Evolutionary conservation across 805 yeast genomes (phyloP).

Genomic region (Yarrowia osloensis): DNA sequence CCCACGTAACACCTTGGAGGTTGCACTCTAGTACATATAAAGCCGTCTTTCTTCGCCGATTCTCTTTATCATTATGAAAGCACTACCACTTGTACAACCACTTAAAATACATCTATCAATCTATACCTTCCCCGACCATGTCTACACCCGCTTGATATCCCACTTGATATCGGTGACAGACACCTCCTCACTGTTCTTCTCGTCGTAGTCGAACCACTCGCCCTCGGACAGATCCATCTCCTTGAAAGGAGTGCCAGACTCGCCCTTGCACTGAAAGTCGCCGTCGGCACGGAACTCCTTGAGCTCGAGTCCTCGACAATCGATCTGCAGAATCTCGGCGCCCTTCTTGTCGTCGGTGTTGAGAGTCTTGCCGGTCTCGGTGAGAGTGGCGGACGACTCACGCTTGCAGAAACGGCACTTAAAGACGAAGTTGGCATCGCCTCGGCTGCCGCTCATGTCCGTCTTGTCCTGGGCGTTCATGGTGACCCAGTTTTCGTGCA

Average conservation of each 20-base stretch:
- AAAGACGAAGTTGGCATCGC: conserved; percentile 81
- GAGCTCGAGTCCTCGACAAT: conserved; percentile 82
- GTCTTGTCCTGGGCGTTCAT: conserved; percentile 49
- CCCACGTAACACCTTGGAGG: background rate
- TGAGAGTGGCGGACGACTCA: conserved; percentile 42
- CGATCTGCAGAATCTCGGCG: conserved; percentile 62
- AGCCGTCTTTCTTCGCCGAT: no score
- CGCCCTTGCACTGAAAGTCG: conserved; percentile 57
- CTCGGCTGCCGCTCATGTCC: conserved; percentile 64
- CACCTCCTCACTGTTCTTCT: conserved; percentile 75
- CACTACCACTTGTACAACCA: background rate
- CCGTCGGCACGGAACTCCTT: conserved; percentile 70
- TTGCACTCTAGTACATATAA: background rate
- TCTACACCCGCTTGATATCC: conserved; percentile 50
- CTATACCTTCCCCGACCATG: background rate
- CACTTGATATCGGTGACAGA: conserved; percentile 74
- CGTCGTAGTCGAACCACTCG: conserved; percentile 97
- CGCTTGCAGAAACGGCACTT: conserved; percentile 66
- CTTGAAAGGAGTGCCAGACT: conserved; percentile 53
- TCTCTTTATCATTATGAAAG: no score
- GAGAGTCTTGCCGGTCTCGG: conserved; percentile 34
- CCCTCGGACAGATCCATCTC: conserved; percentile 74
- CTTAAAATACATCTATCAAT: conserved; percentile 14
- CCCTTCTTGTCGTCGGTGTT: conserved; percentile 45
- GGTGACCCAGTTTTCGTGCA: conserved; percentile 67